These are phyloP conservation scores for Trichomonascus vanleenenianus DNA, from an alignment of 805 yeast genomes.

Conservation along the genomic window DNA sequence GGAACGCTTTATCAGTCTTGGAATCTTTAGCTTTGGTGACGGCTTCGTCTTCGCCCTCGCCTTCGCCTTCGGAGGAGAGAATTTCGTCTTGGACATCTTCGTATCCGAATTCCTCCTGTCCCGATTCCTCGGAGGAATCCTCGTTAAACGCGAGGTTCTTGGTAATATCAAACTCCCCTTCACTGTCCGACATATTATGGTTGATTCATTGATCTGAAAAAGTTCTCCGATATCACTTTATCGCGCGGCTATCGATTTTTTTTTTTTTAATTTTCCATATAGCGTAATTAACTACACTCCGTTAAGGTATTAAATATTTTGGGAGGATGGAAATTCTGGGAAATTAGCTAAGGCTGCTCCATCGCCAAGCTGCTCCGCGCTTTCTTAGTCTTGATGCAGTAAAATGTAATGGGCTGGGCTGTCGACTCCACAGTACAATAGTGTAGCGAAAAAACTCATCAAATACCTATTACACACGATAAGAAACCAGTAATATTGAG, in stretches of 20 bases:
- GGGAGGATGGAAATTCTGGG: no score
- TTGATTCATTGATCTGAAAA: not conserved
- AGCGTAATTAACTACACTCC: not conserved
- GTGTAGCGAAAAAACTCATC: no score
- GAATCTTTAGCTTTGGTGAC: not conserved
- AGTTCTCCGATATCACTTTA: not conserved
- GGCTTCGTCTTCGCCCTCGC: constrained; percentile 25
- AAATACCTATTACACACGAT: no score
- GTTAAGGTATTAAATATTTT: not conserved
- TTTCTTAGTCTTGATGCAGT: no score
- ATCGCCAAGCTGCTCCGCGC: no score
- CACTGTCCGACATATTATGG: constrained; percentile 13
- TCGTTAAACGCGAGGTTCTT: constrained; percentile 17
- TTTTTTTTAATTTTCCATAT: not conserved
- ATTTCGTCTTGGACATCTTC: constrained; percentile 23
- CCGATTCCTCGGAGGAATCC: constrained; percentile 7
- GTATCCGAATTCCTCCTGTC: constrained; percentile 9
- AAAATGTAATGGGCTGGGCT: no score
- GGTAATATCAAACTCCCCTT: constrained; percentile 23
- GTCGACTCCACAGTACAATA: no score
- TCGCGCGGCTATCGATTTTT: not conserved
- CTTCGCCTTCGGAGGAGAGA: constrained; percentile 43
- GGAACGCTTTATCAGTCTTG: constrained; percentile 23
- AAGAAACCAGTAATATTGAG: no score
- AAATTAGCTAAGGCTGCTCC: no score